Evolutionary conservation across 164 flowering plant genomes (phyloP), one percentile per base, ranked within the genome.

Genomic region (Vitis amurensis): DNA sequence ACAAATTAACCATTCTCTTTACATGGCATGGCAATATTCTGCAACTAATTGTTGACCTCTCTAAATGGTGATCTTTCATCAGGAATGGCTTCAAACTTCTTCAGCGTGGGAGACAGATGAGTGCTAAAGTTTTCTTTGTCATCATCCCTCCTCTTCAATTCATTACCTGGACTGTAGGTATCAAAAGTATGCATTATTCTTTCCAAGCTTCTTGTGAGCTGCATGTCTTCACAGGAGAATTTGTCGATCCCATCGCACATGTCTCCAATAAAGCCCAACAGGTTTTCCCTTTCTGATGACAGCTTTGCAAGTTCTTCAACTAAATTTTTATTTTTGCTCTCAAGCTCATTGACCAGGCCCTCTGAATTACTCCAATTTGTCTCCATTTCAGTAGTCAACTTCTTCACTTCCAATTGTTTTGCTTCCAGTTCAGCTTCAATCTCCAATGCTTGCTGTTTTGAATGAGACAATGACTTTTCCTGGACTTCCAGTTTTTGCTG

Each of bases 61-160:
- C 83, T 76, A 53, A 88, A 84, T 16, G 92, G 90, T 2, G 82
- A 82, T 76, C 90, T 85, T 55, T 73, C 83, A 11, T 78, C 81
- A 6, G 60, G 12, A 65, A 58, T 44, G n/a, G 44, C 73, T 65
- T 77, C 84, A 47, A 16, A 31, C 69, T 67, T 81, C 75, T 80
- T 86, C 15, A 14, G 59, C 9, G 63, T 15, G 0, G 75, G 67
- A 15, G 81, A 69, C 11, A 66, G 63, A 50, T 23, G 66, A 66
- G 17, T 16, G 55, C 50, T 59, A 12, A 55, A 59, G 19, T 83
- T 84, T 75, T 84, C 87, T 69, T 84, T 81, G 8, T 37, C 44
- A 11, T 71, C 75, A 56, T 57, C 68, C n/a, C 68, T 66, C 16
- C 51, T 30, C n/a, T 73, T 62, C 64, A 52, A 37, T n/a, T 31